Evolutionary conservation across 805 yeast species (phyloP), one percentile per base, ranked within the genome.

Genomic region (Myxozyma neotropica): DNA sequence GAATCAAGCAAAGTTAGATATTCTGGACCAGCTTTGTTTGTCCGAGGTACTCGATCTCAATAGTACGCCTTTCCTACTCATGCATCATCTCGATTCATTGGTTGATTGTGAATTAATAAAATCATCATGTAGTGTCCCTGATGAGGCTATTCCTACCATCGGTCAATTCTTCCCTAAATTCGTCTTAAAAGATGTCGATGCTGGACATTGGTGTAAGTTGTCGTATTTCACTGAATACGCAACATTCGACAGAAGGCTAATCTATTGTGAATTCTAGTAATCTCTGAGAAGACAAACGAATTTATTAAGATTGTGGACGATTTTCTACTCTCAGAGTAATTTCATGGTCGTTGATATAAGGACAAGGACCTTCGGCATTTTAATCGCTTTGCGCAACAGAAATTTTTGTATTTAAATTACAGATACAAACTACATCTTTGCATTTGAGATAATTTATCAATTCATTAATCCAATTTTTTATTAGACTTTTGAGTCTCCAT

Each of bases 271-370:
- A n/a, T n/a, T n/a, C n/a, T 29, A 61, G 66, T 92, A 15, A 89
- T 89, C 65, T 83, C 89, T 42, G 97, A 93, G 70, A 86, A 87
- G 66, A 96, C 98, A 0, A 67, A 76, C 6, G 95, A 86, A 69
- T 90, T 93, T 64, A 76, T 89, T 24, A 82, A 78, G 2, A 74
- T 75, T 5, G 83, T 88, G 15, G 78, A 77, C 29, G 87, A 86
- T 29, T 92, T 84, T 74, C 78, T 89, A 4, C 35, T 36, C 7
- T 26, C 43, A 24, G 53, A 35, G 53, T 36, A 21, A 35, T 35
- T 4, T 35, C 12, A 35, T 3, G n/a, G 5, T 13, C 38, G n/a
- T 35, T 35, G 38, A 35, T 35, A 35, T 35, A 13, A 35, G 2
- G 12, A 3, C 38, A 35, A 35, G 2, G n/a, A n/a, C 12, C 38